Evolutionary conservation across 1,284 basidiomycete genomes (phyloP).

Genomic region (Gymnopus androsaceus): DNA sequence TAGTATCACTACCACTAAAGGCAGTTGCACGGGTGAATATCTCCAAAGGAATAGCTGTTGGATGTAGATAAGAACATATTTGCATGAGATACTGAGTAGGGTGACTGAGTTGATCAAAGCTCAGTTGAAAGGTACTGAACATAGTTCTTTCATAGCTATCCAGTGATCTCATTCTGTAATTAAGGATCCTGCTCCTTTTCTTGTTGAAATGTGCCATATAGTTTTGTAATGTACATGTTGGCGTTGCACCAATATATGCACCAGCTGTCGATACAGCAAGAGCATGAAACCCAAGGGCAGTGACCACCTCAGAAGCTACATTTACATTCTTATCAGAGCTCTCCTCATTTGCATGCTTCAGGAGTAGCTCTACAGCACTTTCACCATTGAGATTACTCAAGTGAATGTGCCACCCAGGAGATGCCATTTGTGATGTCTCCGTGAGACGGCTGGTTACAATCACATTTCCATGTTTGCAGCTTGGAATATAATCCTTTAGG

Average conservation of each 20-base stretch:
- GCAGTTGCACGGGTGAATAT: background rate
- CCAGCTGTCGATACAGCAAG: constrained; percentile 5
- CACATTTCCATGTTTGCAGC: too few relatives aligned
- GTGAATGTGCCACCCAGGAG: background rate
- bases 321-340: background rate
- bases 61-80: background rate
- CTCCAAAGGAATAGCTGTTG: background rate
- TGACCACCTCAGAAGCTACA: background rate
- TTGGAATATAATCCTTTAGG: too few relatives aligned
- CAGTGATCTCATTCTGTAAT: background rate
- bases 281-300: background rate
- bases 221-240: background rate
- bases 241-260: background rate
- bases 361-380: too few relatives aligned
- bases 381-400: background rate
- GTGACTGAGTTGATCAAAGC: background rate
- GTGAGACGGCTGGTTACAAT: too few relatives aligned
- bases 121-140: background rate
- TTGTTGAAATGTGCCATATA: background rate
- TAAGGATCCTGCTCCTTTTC: background rate
- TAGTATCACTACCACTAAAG: background rate
- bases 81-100: background rate
- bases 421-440: background rate
- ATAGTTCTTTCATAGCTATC: too few relatives aligned
- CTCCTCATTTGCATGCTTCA: background rate